Conservation (phyloP, 306 rosid genomes). For the Quercus wislizeni region DNA sequence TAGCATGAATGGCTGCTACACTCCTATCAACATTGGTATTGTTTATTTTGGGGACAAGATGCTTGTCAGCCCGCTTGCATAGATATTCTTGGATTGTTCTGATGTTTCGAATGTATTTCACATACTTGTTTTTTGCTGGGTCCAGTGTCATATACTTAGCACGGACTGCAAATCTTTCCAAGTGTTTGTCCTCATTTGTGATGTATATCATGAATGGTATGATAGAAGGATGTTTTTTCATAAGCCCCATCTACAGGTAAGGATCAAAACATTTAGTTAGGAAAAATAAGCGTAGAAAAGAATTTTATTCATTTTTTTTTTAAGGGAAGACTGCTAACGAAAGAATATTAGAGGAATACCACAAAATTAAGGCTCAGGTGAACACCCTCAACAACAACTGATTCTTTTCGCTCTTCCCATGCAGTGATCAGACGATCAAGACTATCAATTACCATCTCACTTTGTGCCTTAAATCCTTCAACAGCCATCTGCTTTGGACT, state of each 20-base stretch:
- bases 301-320: neutral
- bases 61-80: conserved; percentile 94
- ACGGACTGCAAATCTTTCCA: conserved; percentile 98
- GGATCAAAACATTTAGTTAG: conserved; percentile 2
- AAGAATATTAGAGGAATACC: conserved; percentile 31
- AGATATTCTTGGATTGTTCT: conserved; percentile 96
- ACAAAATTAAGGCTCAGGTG: conserved; percentile 96
- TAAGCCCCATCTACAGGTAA: conserved; percentile 84
- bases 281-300: neutral
- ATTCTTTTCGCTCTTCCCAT: conserved; percentile 95
- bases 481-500: conserved; percentile 90
- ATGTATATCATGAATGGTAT: conserved; percentile 95
- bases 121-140: conserved; percentile 93
- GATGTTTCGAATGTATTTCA: conserved; percentile 91
- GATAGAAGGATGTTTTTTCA: conserved; percentile 96
- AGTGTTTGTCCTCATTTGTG: conserved; percentile 88
- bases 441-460: conserved; percentile 99
- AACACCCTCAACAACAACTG: conserved; percentile 97
- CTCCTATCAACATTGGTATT: conserved; percentile 98
- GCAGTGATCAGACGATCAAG: conserved; percentile 94
- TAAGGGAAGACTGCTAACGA: neutral
- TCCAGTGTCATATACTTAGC: conserved; percentile 97
- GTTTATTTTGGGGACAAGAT: conserved; percentile 96
- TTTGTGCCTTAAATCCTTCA: conserved; percentile 95
- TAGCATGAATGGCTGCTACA: conserved; percentile 96